Evolutionary conservation across 2,329 filamentous ascomycete genomes (phyloP), one percentile per base, ranked within the genome.

Genomic region (Colletotrichum simmondsii): DNA sequence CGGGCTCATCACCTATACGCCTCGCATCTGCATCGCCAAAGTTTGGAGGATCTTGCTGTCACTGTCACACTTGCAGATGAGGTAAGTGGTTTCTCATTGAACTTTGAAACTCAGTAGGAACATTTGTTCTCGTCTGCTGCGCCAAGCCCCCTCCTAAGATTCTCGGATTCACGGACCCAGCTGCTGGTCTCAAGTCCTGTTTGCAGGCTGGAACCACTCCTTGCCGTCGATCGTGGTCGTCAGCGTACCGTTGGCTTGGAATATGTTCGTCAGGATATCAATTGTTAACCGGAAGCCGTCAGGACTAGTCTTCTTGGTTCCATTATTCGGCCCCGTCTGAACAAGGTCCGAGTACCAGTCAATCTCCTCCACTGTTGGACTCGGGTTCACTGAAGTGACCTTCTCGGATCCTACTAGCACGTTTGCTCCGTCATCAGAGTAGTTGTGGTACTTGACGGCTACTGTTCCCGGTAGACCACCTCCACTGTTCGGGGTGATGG

Each of bases 221-320:
- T 77, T 74, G 0, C 82, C 83, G 68, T 84, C 79, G 35, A 85
- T 67, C 0, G 76, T 81, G 1, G 82, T 86, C 2, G 76, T 81
- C 66, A 86, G 65, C 0, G 80, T 83, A 1, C 85, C 85, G 70
- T 81, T 85, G 0, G 84, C 82, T 8, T 82, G 71, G 73, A 85
- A 85, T 0, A 83, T 78, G 53, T 85, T 86, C 4, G 69, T 75
- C 75, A 83, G 63, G 2, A 77, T 79, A 77, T 86, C 80, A 24
- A 85, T 84, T 1, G 72, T 68, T 24, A 86, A 63, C 68, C 84
- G 82, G 64, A 86, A 84, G 1, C 84, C 83, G 1, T 75, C 78
- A 0, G 78, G 75, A 5, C 82, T 78, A 0, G 85, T 86, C 63
- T 78, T 81, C 76, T 86, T 87, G 1, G 77, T 82, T 0, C 76